Conservation (phyloP, 306 rosid species). For the Glycine soja region DNA sequence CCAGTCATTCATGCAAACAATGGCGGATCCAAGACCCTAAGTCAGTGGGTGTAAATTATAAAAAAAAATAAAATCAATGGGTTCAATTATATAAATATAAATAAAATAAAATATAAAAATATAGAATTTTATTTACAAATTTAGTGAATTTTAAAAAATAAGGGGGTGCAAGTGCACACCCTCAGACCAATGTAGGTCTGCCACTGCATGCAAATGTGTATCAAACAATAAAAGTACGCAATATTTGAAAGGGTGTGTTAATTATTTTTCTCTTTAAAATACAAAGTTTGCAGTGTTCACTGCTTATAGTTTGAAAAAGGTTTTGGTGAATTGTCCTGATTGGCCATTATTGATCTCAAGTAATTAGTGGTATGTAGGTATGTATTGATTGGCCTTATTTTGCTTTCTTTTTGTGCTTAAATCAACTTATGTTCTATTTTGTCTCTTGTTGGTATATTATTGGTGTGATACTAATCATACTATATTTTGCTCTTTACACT, state of each 20-base stretch:
- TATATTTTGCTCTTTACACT: neutral
- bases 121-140: no score
- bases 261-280: conserved; percentile 81
- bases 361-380: conserved; percentile 5
- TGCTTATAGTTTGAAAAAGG: conserved; percentile 40
- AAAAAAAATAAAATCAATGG: no score
- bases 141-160: no score
- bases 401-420: neutral
- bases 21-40: no score
- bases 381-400: neutral
- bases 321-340: conserved; percentile 47
- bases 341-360: conserved; percentile 14
- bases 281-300: conserved; percentile 57
- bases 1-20: conserved; percentile 97
- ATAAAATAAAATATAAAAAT: no score
- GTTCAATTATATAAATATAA: no score
- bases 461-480: neutral
- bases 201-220: conserved; percentile 98
- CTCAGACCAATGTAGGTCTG: no score
- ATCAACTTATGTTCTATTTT: conserved; percentile 28
- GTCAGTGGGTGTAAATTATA: no score
- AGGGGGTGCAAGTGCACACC: no score
- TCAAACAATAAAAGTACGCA: conserved; percentile 99
- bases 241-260: conserved; percentile 99
- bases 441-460: neutral